Percentiles rank a stretch among this genome's conserved stretches.
phyloP scores from a whole-genome alignment of 2,329 filamentous ascomycete genomes.

The Colletotrichum sp. region DNA sequence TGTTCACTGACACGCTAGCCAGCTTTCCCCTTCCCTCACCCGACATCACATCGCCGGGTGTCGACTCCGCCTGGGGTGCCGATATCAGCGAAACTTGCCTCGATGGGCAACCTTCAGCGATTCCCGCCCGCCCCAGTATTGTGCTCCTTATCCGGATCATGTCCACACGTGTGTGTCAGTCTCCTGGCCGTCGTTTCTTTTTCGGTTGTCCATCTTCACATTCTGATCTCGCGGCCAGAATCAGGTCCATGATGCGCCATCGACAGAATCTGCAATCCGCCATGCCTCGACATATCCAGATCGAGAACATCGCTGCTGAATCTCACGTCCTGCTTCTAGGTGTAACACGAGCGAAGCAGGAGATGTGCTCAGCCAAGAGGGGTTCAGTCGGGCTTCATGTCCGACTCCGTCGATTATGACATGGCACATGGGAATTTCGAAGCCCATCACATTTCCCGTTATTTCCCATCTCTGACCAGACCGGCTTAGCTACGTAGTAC shows the following conservation, averaged over 20 bases:
- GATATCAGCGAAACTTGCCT: background rate
- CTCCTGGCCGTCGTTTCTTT: background rate
- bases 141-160: background rate
- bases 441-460: background rate
- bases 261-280: background rate
- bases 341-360: background rate
- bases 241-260: background rate
- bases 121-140: background rate
- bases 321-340: background rate
- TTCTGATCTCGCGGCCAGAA: background rate
- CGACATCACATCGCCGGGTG: background rate
- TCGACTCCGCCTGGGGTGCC: background rate
- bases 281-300: background rate
- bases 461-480: background rate
- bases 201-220: background rate
- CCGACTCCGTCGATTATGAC: background rate
- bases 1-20: background rate
- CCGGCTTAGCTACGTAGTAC: background rate
- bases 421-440: background rate
- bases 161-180: background rate
- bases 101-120: background rate
- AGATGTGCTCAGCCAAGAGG: background rate
- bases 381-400: background rate
- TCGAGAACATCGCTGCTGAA: background rate
- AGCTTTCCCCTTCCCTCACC: background rate